These are phyloP conservation scores for Macrophomina pseudophaseolina DNA, from an alignment of 2,329 filamentous ascomycete species.

Conservation along the genomic window DNA sequence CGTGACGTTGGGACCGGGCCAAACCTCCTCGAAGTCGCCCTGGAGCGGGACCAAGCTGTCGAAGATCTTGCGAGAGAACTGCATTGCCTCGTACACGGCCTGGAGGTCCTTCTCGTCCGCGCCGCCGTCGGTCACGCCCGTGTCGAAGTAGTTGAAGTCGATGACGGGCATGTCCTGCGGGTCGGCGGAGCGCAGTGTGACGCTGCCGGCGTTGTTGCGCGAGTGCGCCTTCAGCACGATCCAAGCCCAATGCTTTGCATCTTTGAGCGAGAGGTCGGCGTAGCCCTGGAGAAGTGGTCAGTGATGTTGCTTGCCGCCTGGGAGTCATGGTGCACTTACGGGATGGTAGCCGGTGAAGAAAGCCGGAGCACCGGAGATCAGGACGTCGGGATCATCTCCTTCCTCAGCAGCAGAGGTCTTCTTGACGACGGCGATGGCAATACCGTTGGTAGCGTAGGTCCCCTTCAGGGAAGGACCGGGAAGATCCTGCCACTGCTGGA, in stretches of 20 bases:
- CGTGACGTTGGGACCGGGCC: constrained; percentile 48
- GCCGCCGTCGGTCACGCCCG: constrained; percentile 1
- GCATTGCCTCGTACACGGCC: constrained; percentile 61
- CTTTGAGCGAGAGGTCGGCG: constrained; percentile 51
- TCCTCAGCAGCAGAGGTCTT: constrained; percentile 43
- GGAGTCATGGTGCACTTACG: neutral
- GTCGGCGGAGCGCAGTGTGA: constrained; percentile 65
- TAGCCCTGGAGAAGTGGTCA: constrained; percentile 44
- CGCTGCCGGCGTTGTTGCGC: constrained; percentile 65
- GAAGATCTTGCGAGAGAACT: constrained; percentile 54
- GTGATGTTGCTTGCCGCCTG: neutral
- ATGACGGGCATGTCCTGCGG: constrained; percentile 69
- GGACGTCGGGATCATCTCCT: constrained; percentile 51
- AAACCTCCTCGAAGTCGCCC: constrained; percentile 48
- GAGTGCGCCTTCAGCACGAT: constrained; percentile 66
- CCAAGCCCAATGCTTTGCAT: constrained; percentile 55
- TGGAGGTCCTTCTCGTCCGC: constrained; percentile 48
- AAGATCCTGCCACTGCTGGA: constrained; percentile 32
- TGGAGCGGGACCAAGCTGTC: constrained; percentile 26
- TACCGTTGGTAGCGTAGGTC: constrained; percentile 57
- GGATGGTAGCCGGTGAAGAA: constrained; percentile 63
- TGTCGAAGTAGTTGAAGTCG: constrained; percentile 44
- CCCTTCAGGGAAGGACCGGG: constrained; percentile 42
- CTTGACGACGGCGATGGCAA: constrained; percentile 55
- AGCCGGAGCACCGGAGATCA: constrained; percentile 61